Evolutionary conservation across 305 asterid genomes (phyloP), one percentile per base, ranked within the genome.

Genomic region (Plantago lanceolata): DNA sequence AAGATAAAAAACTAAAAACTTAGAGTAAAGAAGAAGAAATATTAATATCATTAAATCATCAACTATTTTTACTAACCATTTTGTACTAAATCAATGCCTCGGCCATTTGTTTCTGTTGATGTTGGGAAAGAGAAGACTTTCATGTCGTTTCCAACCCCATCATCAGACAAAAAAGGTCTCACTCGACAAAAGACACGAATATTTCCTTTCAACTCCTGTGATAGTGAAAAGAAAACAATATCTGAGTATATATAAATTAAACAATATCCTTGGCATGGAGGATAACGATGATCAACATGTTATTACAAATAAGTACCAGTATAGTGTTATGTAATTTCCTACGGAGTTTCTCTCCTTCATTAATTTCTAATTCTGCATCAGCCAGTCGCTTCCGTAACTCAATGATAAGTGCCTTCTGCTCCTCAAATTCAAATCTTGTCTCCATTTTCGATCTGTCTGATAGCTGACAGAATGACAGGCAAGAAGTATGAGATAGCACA

Each of bases 111-210:
- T 71, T 94, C 99, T 73, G 72, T 77, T 59, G 96, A 66, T 28
- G 84, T 67, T 5, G 99, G 97, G 65, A 88, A 94, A 48, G 96
- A 85, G 61, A 94, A 72, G 35, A 74, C 84, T 72, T 88, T 90
- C 21, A 15, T 40, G 15, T 94, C 96, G 31, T 73, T 65, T 59
- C 75, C 81, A 71, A 64, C 83, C 71, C 75, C 84, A 66, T 94
- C 96, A 65, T 85, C 96, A 56, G 81, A 79, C 70, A 86, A 71
- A 56, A 85, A 45, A 43, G 96, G 99, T 50, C 99, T 79, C 70
- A 94, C 99, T 74, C 97, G 75, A 79, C 99, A 94, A 58, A 94
- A 94, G 57, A 90, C 97, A 15, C 96, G 84, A 26, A 90, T 94
- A 57, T 94, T 94, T 45, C 97, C 99, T 72, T 94, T 94, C 71